Evolutionary conservation across 2,329 filamentous ascomycete species (phyloP).

Genomic region (Phyllosticta capitalensis): DNA sequence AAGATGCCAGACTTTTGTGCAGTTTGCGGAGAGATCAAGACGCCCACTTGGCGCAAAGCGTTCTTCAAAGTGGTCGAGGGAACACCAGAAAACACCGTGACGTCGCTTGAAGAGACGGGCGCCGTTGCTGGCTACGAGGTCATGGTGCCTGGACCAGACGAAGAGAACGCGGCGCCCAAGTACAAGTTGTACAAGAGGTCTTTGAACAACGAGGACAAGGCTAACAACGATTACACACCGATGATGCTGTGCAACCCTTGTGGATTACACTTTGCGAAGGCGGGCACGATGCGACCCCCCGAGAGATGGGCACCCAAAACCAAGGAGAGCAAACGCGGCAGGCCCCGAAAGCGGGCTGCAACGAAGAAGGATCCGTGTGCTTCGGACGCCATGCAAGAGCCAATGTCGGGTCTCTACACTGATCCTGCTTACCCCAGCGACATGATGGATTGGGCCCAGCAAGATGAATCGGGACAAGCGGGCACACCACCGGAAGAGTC

Average conservation of each 20-base stretch:
- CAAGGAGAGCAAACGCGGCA: constrained; percentile 39
- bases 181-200: constrained; percentile 75
- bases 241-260: constrained; percentile 88
- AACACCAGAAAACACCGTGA: constrained; percentile 58
- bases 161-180: constrained; percentile 50
- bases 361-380: not conserved
- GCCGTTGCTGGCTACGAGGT: constrained; percentile 45
- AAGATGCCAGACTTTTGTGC: constrained; percentile 80
- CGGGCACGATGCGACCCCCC: constrained; percentile 70
- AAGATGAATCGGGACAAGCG: not conserved
- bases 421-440: constrained; percentile 3
- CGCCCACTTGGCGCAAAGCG: constrained; percentile 90
- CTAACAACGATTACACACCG: constrained; percentile 50
- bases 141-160: constrained; percentile 30
- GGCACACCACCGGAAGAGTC: not conserved
- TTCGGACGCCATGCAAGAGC: constrained; percentile 4
- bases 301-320: constrained; percentile 60
- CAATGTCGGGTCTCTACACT: not conserved
- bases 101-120: constrained; percentile 57
- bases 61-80: constrained; percentile 53
- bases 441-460: constrained; percentile 1
- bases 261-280: constrained; percentile 89
- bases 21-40: constrained; percentile 93
- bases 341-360: constrained; percentile 18
- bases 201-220: constrained; percentile 55